These are phyloP conservation scores for Apiospora rasikravindrae DNA, from an alignment of 2,329 filamentous ascomycete species.

Conservation along the genomic window DNA sequence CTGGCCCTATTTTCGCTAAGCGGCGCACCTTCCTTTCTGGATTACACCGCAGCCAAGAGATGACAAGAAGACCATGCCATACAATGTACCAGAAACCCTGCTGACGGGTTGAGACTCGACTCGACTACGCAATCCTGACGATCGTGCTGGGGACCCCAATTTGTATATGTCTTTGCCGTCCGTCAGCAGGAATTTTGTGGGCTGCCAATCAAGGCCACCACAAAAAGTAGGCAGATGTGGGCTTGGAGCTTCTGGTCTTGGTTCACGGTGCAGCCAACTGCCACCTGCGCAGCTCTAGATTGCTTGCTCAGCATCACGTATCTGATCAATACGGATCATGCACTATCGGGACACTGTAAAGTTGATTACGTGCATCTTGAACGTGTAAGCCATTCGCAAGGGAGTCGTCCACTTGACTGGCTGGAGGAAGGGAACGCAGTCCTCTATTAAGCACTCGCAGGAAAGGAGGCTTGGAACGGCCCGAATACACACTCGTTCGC, in stretches of 20 bases:
- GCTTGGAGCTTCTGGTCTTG: background rate
- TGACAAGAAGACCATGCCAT: background rate
- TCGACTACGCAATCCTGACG: constrained; percentile 2
- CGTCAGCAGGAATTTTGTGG: background rate
- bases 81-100: background rate
- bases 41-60: constrained; percentile 6
- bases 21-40: constrained; percentile 16
- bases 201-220: constrained; percentile 6
- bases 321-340: constrained; percentile 1
- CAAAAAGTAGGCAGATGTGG: background rate
- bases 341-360: constrained; percentile 16
- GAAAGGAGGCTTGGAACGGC: constrained; percentile 15
- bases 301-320: background rate
- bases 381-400: background rate
- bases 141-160: background rate
- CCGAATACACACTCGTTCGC: background rate
- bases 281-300: background rate
- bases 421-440: constrained; percentile 12
- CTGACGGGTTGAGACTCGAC: background rate
- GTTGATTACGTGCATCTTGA: constrained; percentile 10
- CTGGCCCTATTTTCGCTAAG: constrained; percentile 6
- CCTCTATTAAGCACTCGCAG: constrained; percentile 5
- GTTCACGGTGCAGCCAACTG: background rate
- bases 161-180: background rate
- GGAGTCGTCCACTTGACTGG: constrained; percentile 2